These are phyloP conservation scores for Fusarium chaquense DNA, from an alignment of 2,329 filamentous ascomycete genomes.

Conservation along the genomic window DNA sequence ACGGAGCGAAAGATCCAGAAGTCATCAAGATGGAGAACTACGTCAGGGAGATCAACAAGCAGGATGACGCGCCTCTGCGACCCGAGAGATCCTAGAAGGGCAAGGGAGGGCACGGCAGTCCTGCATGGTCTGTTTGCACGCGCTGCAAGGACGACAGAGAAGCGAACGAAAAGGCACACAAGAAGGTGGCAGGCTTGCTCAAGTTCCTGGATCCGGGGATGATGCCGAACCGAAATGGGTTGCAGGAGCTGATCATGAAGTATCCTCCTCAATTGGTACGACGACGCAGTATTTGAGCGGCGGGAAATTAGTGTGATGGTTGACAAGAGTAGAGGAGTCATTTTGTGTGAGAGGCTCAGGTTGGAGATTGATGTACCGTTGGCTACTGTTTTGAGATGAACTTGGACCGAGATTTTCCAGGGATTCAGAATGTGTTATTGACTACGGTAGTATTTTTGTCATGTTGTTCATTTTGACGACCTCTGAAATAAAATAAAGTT, in stretches of 20 bases:
- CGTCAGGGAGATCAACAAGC: not conserved
- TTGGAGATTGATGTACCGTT: not conserved
- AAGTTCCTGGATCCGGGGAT: not conserved
- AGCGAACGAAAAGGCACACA: not conserved
- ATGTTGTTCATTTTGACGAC: not conserved
- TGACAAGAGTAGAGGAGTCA: not conserved
- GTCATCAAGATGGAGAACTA: constrained; percentile 1
- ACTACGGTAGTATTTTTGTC: not conserved
- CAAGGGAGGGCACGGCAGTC: not conserved
- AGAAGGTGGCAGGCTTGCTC: not conserved
- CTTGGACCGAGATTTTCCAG: not conserved
- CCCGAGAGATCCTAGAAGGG: not conserved
- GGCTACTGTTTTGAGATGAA: not conserved
- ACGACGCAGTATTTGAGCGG: not conserved
- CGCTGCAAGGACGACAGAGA: not conserved
- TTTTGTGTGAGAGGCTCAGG: not conserved
- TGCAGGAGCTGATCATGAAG: not conserved
- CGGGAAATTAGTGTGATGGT: not conserved
- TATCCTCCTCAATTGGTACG: not conserved
- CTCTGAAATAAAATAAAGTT: not conserved
- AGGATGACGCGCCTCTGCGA: not conserved
- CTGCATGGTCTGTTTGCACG: not conserved
- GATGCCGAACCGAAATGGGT: not conserved
- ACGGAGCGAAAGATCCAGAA: not conserved
- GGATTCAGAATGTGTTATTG: not conserved